Evolutionary conservation across 768 basidiomycete species (phyloP), one percentile per base, ranked within the genome.

Genomic region (Russula olivacea): DNA sequence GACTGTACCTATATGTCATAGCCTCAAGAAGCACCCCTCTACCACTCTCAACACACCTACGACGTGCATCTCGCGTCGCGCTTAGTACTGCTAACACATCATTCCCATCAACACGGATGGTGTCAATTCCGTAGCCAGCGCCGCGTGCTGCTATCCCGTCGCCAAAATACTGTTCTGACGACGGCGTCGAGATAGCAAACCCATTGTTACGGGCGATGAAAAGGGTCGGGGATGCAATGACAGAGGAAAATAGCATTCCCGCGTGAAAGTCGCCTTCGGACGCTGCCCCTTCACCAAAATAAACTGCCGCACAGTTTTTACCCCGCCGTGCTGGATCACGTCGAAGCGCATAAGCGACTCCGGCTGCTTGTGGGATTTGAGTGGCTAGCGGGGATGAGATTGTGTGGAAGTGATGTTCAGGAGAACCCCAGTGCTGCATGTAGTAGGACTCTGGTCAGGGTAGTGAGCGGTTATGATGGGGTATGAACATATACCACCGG

Each of bases 251-350:
- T 59, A 89, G 81, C 70, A 94, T 78, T 30, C 93, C 95, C 0
- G 94, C 95, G 71, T 98, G 94, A 72, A 96, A 96, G 73, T 97
- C 94, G 61, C 93, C 93, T 75, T 96, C 94, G 2, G 91, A 92
- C 2, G 93, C 92, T 9, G 93, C 92, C 64, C 93, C 94, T 75
- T 98, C 95, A 25, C 94, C 94, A 66, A 96, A 95, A 74, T 86
- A 97, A 55, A 91, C 92, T 11, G 86, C 88, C 0, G 94, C 93
- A 54, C 93, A 86, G 60, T 86, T 87, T 57, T 82, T 84, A 51
- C 80, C 80, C 34, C 85, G 80, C 40, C 88, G 84, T 52, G 74
- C 76, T 0, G 87, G 87, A 49, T 89, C 86, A 4, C 93, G 86
- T 68, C 87, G 87, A 59, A 98, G 79, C 0, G 95, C 93, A 70